Percentiles rank a stretch among this genome's conserved stretches.
Conservation (phyloP, 257 asterid genomes). For the Echites panduratus region DNA sequence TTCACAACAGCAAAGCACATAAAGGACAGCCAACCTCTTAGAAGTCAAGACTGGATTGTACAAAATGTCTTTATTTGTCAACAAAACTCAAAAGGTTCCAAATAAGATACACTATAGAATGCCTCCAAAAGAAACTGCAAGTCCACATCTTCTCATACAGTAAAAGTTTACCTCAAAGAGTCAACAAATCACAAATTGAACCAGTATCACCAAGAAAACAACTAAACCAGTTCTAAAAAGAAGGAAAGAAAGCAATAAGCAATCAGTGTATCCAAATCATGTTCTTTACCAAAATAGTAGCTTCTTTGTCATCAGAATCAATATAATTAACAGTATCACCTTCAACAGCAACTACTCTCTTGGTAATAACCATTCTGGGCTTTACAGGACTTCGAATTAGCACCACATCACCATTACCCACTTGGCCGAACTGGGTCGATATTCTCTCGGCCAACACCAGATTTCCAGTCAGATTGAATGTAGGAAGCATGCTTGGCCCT, state of each 20-base stretch:
- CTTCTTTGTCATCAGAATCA: conserved; percentile 27
- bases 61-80: background rate
- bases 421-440: conserved; percentile 43
- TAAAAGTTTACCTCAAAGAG: too few relatives aligned
- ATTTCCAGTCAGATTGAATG: conserved; percentile 43
- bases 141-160: background rate
- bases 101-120: background rate
- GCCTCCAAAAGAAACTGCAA: background rate
- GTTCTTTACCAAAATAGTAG: conserved; percentile 43
- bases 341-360: conserved; percentile 61
- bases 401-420: conserved; percentile 61
- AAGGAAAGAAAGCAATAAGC: background rate
- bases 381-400: conserved; percentile 54
- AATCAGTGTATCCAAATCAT: background rate
- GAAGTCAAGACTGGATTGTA: background rate
- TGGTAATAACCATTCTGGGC: conserved; percentile 45
- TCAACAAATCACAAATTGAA: too few relatives aligned
- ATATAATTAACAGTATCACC: conserved; percentile 55
- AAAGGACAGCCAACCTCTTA: too few relatives aligned
- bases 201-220: background rate
- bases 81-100: background rate
- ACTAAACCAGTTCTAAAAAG: background rate
- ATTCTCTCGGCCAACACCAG: conserved; percentile 49
- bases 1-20: background rate
- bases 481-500: conserved; percentile 91